Evolutionary conservation across 2,329 filamentous ascomycete species (phyloP).

Genomic region (Ophiostoma pallidulum): DNA sequence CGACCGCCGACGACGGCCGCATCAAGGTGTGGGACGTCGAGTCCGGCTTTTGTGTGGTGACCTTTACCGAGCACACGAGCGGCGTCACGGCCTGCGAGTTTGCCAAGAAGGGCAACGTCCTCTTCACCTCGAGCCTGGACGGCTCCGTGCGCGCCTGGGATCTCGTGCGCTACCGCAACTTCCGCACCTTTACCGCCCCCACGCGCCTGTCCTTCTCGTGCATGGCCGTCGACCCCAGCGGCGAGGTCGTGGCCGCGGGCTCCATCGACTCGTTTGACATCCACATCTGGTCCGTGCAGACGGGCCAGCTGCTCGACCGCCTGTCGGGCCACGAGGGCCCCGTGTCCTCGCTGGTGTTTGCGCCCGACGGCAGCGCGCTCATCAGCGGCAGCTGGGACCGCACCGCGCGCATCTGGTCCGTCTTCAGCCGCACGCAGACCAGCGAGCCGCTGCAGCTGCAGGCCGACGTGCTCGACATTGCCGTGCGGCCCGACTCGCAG

Average conservation of each 20-base stretch:
- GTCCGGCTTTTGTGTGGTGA: constrained; percentile 95
- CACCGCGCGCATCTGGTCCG: constrained; percentile 91
- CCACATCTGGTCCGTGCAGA: constrained; percentile 97
- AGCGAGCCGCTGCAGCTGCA: constrained; percentile 89
- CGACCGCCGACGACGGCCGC: constrained; percentile 91
- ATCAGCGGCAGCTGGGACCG: constrained; percentile 95
- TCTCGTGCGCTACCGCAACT: constrained; percentile 90
- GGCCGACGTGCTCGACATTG: constrained; percentile 78
- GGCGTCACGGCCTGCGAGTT: constrained; percentile 93
- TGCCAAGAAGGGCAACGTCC: constrained; percentile 85
- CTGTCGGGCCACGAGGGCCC: constrained; percentile 90
- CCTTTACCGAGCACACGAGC: constrained; percentile 92
- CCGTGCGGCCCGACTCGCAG: constrained; percentile 79
- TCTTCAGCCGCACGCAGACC: constrained; percentile 88
- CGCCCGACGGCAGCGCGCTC: constrained; percentile 72
- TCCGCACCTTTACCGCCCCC: constrained; percentile 92
- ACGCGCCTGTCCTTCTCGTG: constrained; percentile 87
- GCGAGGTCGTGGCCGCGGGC: constrained; percentile 90
- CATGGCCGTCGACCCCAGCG: constrained; percentile 91
- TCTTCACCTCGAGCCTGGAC: constrained; percentile 92
- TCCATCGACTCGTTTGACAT: constrained; percentile 95
- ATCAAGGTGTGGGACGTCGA: constrained; percentile 97
- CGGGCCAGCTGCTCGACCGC: constrained; percentile 84
- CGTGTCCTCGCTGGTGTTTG: constrained; percentile 78
- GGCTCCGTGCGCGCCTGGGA: constrained; percentile 95